A percentile compares a stretch with the other conserved stretches of the same genome.
Evolutionary conservation across 1,139 yeast species (phyloP).

Genomic region (Martiniozyma asiatica): DNA sequence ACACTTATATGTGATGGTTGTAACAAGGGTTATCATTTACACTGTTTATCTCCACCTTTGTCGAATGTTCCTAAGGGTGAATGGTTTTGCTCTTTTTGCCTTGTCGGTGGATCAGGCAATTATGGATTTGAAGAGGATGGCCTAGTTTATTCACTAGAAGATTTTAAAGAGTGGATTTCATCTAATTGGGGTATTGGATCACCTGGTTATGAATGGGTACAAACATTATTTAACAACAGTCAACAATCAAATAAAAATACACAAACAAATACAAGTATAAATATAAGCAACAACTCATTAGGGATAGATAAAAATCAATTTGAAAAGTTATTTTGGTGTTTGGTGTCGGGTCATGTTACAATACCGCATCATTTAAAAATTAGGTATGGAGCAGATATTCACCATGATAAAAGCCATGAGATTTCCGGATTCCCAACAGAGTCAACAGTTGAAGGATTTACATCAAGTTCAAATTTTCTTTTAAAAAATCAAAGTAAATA

Average conservation of each 20-base stretch:
- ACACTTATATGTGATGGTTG: slow-evolving; percentile 67
- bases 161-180: slow-evolving; percentile 15
- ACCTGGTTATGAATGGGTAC: slow-evolving; percentile 1
- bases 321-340: slow-evolving; percentile 53
- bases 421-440: slow-evolving; percentile 54
- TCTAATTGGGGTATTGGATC: slow-evolving; percentile 1
- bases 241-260: no score
- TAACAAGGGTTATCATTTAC: slow-evolving; percentile 51
- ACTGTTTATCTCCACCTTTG: slow-evolving; percentile 48
- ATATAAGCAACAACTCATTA: no score
- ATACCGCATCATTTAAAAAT: slow-evolving; percentile 35
- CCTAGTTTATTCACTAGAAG: slow-evolving; percentile 21
- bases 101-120: slow-evolving; percentile 79
- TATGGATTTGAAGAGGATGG: slow-evolving; percentile 72
- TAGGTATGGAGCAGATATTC: slow-evolving; percentile 71
- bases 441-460: slow-evolving; percentile 5
- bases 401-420: slow-evolving; percentile 46
- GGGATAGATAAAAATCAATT: slow-evolving; percentile 16
- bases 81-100: slow-evolving; percentile 78
- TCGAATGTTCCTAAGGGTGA: slow-evolving; percentile 37
- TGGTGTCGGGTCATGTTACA: slow-evolving; percentile 19
- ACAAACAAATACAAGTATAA: no score
- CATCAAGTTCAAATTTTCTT: slow-evolving; percentile 5
- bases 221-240: no score
- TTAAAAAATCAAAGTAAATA: slow-evolving; percentile 25